Evolutionary conservation across 2,329 filamentous ascomycete genomes (phyloP), one percentile per base, ranked within the genome.

Genomic region (Dactylellina cionopaga): DNA sequence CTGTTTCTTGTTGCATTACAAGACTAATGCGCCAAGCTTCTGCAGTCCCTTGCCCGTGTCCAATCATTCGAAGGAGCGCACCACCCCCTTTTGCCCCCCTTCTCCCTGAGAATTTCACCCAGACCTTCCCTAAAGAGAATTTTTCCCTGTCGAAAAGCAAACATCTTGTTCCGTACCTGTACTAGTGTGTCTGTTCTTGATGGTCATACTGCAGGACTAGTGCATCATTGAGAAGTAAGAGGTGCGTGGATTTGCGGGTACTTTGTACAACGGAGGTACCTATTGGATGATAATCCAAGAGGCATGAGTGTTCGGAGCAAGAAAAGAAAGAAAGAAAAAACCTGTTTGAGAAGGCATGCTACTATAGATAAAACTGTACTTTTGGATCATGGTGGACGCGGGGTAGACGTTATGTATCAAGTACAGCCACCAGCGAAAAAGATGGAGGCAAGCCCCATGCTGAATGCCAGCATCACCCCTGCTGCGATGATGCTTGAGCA

Each of bases 61-160:
- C 66, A 71, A 71, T 71, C 39, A 64, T 11, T 19, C 51, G 49
- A 29, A 22, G 47, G 33, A 59, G 31, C 33, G 44, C 22, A 54
- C 56, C 60, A 55, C 58, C 55, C 58, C 49, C 63, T 70, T 55
- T n/a, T n/a, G n/a, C 46, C 55, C 65, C 65, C 65, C 56, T 58
- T 62, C 47, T 49, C 17, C 56, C 49, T 56, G 66, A 63, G 49
- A 58, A 49, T 58, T 71, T 58, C 46, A 71, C 33, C 66, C 33
- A 71, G 66, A 71, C 66, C 66, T 71, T 71, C 66, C 66, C 66
- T 58, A 71, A 71, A 56, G 41, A 71, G 66, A 63, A 60, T 52
- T 63, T 55, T 71, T 71, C 35, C 62, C 66, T 58, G 44, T 49
- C 52, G 49, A 37, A 52, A 56, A 70, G 65, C 65, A 70, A 70